Conservation (phyloP, 768 basidiomycete species). For the Sporobolomyces roseus region DNA sequence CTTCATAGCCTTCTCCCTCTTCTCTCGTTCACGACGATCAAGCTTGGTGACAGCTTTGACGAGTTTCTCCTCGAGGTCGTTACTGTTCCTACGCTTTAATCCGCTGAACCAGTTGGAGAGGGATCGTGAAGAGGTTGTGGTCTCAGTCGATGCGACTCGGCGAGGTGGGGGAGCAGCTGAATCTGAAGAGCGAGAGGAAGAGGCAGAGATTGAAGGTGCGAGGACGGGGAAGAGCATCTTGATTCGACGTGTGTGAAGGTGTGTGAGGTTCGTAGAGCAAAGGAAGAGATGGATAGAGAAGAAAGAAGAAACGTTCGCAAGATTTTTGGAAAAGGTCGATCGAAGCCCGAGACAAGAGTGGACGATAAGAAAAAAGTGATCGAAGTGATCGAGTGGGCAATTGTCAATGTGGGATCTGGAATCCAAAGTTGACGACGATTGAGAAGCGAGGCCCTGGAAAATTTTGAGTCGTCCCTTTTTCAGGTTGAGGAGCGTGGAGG, state of each 20-base stretch:
- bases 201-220: background rate
- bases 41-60: constrained; percentile 3
- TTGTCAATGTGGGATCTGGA: too few relatives aligned
- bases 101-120: background rate
- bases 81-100: background rate
- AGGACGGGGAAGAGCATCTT: constrained; percentile 14
- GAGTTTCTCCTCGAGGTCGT: constrained; percentile 2
- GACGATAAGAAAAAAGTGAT: too few relatives aligned
- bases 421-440: too few relatives aligned
- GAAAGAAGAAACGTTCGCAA: too few relatives aligned
- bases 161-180: constrained; percentile 1
- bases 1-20: background rate
- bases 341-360: background rate
- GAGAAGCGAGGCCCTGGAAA: too few relatives aligned
- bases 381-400: too few relatives aligned
- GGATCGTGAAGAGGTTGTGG: background rate
- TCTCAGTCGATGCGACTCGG: constrained; percentile 1
- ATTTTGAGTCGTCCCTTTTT: too few relatives aligned
- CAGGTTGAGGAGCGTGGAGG: too few relatives aligned
- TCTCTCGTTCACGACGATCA: constrained; percentile 8
- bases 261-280: background rate
- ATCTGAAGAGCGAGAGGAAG: background rate
- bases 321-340: background rate
- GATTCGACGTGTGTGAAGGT: background rate
- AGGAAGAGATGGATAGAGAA: background rate